Conservation (phyloP, 1,284 basidiomycete genomes). For the Mycosarcoma mackinlayi region DNA sequence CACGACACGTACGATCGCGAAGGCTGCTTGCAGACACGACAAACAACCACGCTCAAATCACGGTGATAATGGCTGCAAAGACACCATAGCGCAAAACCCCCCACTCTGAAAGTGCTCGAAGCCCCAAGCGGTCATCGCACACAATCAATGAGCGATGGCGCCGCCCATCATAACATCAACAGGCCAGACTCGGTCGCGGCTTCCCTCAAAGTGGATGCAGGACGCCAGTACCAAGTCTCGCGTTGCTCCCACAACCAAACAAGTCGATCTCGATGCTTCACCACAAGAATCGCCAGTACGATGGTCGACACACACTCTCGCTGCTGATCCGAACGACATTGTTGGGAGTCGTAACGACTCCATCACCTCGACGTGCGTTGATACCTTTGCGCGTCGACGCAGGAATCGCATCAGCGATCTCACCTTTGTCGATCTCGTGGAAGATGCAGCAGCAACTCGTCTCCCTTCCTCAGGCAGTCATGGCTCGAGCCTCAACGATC, state of each 20-base stretch:
- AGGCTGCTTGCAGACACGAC: too few species aligned
- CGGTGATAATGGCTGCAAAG: not conserved
- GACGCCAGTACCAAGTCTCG: constrained; percentile 7
- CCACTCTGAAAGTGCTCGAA: not conserved
- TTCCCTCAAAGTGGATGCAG: constrained; percentile 41
- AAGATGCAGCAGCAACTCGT: constrained; percentile 8
- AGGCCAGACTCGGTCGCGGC: constrained; percentile 38
- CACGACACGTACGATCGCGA: too few species aligned
- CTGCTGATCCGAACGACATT: constrained; percentile 25
- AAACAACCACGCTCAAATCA: too few species aligned
- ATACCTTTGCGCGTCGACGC: constrained; percentile 43
- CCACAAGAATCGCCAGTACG: constrained; percentile 11
- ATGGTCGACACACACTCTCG: constrained; percentile 36
- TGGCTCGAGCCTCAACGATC: constrained; percentile 22
- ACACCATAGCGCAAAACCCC: not conserved
- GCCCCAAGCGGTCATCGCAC: not conserved
- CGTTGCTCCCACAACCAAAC: constrained; percentile 10
- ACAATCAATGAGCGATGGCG: constrained; percentile 12
- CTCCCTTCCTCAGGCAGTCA: constrained; percentile 14
- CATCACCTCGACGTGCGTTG: constrained; percentile 38
- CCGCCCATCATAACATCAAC: constrained; percentile 20
- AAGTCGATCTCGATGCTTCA: constrained; percentile 3
- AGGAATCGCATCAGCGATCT: constrained; percentile 45
- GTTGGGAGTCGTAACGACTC: constrained; percentile 37
- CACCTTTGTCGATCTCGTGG: constrained; percentile 27